Conservation (phyloP, 192 early-diverging fungal genomes). For the Linnemannia elongata region DNA sequence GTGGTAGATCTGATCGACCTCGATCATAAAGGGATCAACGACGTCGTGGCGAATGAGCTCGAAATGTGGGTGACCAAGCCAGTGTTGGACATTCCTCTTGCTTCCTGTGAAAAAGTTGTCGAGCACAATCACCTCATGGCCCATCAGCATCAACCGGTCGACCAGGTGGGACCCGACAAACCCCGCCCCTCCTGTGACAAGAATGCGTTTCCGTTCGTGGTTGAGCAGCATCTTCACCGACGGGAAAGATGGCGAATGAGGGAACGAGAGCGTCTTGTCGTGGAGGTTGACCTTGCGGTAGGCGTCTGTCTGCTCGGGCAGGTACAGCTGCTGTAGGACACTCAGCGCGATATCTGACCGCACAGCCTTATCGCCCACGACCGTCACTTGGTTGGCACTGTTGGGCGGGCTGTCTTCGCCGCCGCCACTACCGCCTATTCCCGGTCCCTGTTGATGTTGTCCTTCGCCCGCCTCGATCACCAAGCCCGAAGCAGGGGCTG, state of each 20-base stretch:
- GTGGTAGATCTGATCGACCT: conserved; percentile 89
- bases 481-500: neutral
- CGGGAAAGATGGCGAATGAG: conserved; percentile 62
- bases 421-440: no score
- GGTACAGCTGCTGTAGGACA: conserved; percentile 45
- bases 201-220: conserved; percentile 74
- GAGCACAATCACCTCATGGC: conserved; percentile 82
- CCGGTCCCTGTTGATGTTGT: neutral
- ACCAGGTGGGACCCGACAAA: conserved; percentile 90
- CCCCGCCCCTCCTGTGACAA: conserved; percentile 91
- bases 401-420: neutral
- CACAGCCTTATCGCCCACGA: conserved; percentile 47
- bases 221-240: conserved; percentile 69
- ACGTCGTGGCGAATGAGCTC: conserved; percentile 87
- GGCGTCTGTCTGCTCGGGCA: conserved; percentile 22
- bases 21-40: conserved; percentile 85
- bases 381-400: conserved; percentile 16
- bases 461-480: conserved; percentile 3
- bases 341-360: conserved; percentile 40
- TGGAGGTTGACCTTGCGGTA: conserved; percentile 36
- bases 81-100: conserved; percentile 84
- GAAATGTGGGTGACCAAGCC: conserved; percentile 88
- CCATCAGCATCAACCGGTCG: conserved; percentile 85
- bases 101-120: conserved; percentile 89
- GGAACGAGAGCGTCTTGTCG: conserved; percentile 60